Evolutionary conservation across 805 yeast species (phyloP).

Genomic region (Pachysolen tannophilus): DNA sequence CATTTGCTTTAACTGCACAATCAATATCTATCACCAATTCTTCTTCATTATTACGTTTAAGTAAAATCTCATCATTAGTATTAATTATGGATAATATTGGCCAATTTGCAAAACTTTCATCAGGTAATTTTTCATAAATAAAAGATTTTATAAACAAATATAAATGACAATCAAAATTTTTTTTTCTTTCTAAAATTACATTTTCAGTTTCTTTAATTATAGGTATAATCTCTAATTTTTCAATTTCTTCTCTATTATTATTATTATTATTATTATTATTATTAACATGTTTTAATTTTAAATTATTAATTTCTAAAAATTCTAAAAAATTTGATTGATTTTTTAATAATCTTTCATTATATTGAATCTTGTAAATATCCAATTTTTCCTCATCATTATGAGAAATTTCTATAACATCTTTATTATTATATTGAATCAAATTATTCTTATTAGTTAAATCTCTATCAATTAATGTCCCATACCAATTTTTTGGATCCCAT

Average conservation of each 20-base stretch:
- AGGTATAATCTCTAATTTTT: constrained; percentile 10
- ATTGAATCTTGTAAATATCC: constrained; percentile 16
- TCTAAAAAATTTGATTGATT: constrained; percentile 22
- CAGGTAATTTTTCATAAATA: constrained; percentile 13
- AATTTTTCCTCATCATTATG: constrained; percentile 7
- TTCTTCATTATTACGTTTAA: neutral
- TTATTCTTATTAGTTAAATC: constrained; percentile 6
- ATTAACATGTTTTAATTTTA: no score
- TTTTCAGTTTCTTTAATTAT: constrained; percentile 4
- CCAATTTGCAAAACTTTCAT: constrained; percentile 13
- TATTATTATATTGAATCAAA: constrained; percentile 5
- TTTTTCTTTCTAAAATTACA: neutral
- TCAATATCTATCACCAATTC: constrained; percentile 17
- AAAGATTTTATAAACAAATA: constrained; percentile 20
- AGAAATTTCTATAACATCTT: neutral
- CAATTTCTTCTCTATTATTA: constrained; percentile 8
- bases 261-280: no score
- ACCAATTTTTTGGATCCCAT: constrained; percentile 8
- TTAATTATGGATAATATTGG: constrained; percentile 20
- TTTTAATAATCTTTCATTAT: constrained; percentile 11
- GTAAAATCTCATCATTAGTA: constrained; percentile 1
- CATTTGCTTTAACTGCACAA: constrained; percentile 20
- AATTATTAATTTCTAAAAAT: constrained; percentile 18
- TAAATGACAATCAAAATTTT: constrained; percentile 17
- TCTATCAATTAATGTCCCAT: constrained; percentile 4